Evolutionary conservation across 1,284 basidiomycete species (phyloP), one percentile per base, ranked within the genome.

Genomic region (Moniliella sp.): DNA sequence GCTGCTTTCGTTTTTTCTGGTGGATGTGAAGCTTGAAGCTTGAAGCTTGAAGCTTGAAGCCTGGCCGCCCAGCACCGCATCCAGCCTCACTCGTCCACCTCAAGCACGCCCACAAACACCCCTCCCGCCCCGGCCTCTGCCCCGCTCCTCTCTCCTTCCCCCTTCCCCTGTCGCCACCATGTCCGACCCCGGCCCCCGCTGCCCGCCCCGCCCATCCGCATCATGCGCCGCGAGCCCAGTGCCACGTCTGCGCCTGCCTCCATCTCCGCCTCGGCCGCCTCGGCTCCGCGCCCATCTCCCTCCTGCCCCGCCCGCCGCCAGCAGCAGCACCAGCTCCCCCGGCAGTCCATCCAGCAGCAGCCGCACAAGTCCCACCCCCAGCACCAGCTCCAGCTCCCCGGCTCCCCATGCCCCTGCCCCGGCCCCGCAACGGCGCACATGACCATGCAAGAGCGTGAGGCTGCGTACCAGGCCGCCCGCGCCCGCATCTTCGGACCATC

Each of bases 401-500:
- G n/a, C n/a, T n/a, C n/a, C n/a, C n/a, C n/a, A n/a, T n/a, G n/a
- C n/a, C n/a, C n/a, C n/a, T n/a, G n/a, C n/a, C n/a, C n/a, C n/a
- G n/a, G n/a, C n/a, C n/a, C n/a, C n/a, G n/a, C n/a, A n/a, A n/a
- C n/a, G n/a, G n/a, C n/a, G n/a, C n/a, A 50, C 25, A 50, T 50
- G 47, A 52, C 49, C 2, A 43, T 52, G n/a, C 43, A 50, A 31
- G 49, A 52, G 32, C 28, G 47, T 14, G 48, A 50, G 27, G 46
- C 45, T n/a, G 40, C 45, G 3, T 52, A 52, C 40, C 41, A 37
- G 32, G 48, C 45, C n/a, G 49, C 49, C 2, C 34, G 49, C 9
- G 40, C 44, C 4, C 36, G 49, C 16, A 52, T 52, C 36, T 52
- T 52, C 37, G n/a, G n/a, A n/a, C n/a, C n/a, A n/a, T n/a, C n/a